These are phyloP conservation scores for Ophiosphaerella herpotricha DNA, from an alignment of 2,329 filamentous ascomycete species.

Conservation along the genomic window DNA sequence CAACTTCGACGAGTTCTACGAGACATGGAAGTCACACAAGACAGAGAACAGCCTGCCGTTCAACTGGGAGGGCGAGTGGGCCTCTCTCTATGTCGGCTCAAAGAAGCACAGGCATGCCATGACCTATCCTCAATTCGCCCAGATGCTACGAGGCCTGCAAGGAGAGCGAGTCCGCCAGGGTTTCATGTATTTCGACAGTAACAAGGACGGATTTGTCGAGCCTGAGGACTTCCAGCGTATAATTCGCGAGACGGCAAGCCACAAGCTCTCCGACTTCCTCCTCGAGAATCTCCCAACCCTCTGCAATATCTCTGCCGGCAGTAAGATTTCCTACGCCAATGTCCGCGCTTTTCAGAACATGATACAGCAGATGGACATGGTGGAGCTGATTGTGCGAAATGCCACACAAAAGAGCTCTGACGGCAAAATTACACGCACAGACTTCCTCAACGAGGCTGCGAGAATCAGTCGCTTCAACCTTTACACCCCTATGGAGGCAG, in stretches of 20 bases:
- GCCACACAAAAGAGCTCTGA: conserved; percentile 82
- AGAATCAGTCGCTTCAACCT: conserved; percentile 90
- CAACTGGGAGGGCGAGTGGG: conserved; percentile 97
- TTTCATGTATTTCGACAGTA: conserved; percentile 88
- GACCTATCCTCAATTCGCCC: conserved; percentile 95
- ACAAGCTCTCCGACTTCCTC: conserved; percentile 97
- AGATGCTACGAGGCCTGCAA: conserved; percentile 95
- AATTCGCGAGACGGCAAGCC: conserved; percentile 86
- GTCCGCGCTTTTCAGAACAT: conserved; percentile 98
- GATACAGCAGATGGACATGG: conserved; percentile 95
- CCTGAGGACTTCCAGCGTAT: conserved; percentile 96
- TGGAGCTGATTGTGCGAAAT: conserved; percentile 89
- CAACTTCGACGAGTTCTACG: conserved; percentile 86
- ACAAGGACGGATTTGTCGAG: conserved; percentile 92
- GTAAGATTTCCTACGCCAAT: conserved; percentile 96
- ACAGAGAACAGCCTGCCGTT: conserved; percentile 85
- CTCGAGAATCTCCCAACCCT: conserved; percentile 88
- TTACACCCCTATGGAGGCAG: conserved; percentile 98
- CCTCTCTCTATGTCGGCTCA: conserved; percentile 87
- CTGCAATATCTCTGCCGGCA: conserved; percentile 90
- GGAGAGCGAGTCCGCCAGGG: conserved; percentile 95
- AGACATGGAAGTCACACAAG: conserved; percentile 86
- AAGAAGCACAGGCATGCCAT: conserved; percentile 87
- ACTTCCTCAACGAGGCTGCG: conserved; percentile 93
- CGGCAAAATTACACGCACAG: conserved; percentile 89